Base-by-base conservation (phyloP, 768 basidiomycete genomes). In the Suillus ampliporus region DNA sequence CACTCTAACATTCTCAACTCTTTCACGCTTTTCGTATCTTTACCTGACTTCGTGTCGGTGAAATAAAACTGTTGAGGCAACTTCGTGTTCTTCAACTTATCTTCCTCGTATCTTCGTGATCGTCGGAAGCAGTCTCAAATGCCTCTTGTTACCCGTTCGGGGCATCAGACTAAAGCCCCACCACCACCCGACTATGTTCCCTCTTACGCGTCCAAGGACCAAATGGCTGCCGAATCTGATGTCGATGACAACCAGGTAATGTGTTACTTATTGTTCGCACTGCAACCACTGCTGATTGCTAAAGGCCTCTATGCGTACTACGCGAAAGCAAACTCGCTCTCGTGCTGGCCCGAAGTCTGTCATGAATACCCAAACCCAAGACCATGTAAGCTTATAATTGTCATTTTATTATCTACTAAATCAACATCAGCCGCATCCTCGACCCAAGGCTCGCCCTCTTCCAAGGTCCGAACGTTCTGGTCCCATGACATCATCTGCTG, bases 41-140 rank as follows among this genome's bases (percentile, higher is more conserved):
- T 23, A 47, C 46, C 46, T 47, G 46, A 47, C 46, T 47, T 47
- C 6, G 46, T 47, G 50, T 51, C 28, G 28, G 50, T 51, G 50
- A 31, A 51, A 51, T 51, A 51, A 31, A 51, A 51, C 50, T 19
- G 50, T 51, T 31, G 50, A 31, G 46, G 10, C 48, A 51, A 51
- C 50, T 51, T 51, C 19, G 10, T 51, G 50, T 51, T 51, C 28
- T 51, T 51, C 50, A 31, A 51, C 28, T 51, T 2, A 11, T 51
- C 50, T 51, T 51, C 28, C 19, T 51, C 5, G 10, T 51, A 51
- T 51, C 50, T 51, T 31, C 19, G 10, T 51, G 50, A 51, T 31
- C 1, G 17, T 31, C 2, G 28, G 28, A 51, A 51, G 28, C 50
- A 19, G 50, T 51, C 28, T 51, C 50, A 51, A 19, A 51, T 51